Percentiles rank a stretch among this genome's conserved stretches.
These are phyloP conservation scores for Calocybe gangraenosa DNA, from an alignment of 768 basidiomycete species.

Conservation along the genomic window DNA sequence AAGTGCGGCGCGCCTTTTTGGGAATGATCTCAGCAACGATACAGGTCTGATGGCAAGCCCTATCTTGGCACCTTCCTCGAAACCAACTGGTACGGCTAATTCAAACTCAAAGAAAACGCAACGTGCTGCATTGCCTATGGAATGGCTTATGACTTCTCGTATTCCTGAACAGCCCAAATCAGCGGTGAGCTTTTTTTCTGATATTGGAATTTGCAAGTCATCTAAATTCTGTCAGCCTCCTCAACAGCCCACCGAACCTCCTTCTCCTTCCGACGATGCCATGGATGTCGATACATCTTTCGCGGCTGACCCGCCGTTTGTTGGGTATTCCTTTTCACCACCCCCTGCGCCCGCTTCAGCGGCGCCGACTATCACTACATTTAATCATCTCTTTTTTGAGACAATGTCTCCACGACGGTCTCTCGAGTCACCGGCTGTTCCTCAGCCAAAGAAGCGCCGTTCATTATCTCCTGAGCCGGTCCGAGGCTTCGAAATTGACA, in stretches of 20 bases:
- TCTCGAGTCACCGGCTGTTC: slow-evolving; percentile 40
- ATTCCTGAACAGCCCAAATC: slow-evolving; percentile 20
- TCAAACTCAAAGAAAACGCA: slow-evolving; percentile 50
- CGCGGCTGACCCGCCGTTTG: slow-evolving; percentile 26
- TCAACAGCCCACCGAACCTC: slow-evolving; percentile 26
- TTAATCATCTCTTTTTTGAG: slow-evolving; percentile 60
- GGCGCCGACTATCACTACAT: slow-evolving; percentile 47
- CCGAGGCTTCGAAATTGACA: slow-evolving; percentile 32
- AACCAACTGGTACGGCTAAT: slow-evolving; percentile 29
- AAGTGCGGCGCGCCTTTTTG: slow-evolving; percentile 64
- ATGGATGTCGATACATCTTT: slow-evolving; percentile 78
- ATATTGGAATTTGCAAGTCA: not conserved
- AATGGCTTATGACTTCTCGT: slow-evolving; percentile 46
- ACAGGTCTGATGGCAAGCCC: slow-evolving; percentile 26
- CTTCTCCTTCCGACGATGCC: slow-evolving; percentile 54
- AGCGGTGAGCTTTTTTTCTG: slow-evolving; percentile 20
- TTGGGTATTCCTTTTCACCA: slow-evolving; percentile 27
- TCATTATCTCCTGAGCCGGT: slow-evolving; percentile 53
- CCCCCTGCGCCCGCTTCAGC: slow-evolving; percentile 37
- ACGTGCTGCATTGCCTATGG: slow-evolving; percentile 57
- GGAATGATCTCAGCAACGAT: slow-evolving; percentile 66
- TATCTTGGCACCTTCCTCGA: slow-evolving; percentile 26
- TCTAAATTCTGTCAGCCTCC: slow-evolving; percentile 25
- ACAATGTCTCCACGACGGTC: slow-evolving; percentile 46
- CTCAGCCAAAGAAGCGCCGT: slow-evolving; percentile 49